Base-by-base conservation (phyloP, 345 rosid genomes). In the Syzygium aqueum region DNA sequence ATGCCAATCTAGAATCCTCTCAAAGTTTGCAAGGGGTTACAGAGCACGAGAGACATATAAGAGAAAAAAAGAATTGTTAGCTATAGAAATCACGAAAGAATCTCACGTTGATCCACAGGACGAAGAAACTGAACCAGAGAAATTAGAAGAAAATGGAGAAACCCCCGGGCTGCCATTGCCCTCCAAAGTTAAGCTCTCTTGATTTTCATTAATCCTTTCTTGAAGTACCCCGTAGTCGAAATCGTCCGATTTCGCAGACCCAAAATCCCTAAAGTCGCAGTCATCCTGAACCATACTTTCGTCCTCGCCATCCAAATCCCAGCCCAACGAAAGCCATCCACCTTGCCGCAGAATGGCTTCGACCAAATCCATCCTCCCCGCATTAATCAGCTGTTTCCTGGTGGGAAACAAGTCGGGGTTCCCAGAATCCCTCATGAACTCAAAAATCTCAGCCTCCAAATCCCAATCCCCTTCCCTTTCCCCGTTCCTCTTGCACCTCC, bases 261-360 rank as follows among this genome's bases (percentile, higher is more conserved):
- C 88, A 40, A 90, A 54, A 86, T 85, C 28, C 25, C 65, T 25
- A 50, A 84, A 25, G 30, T 86, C 61, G 80, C 23, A 86, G 84
- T 57, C 59, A 28, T 46, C 90, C 46, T 53, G 86, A 50, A 87
- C 86, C 51, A n/a, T 65, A 13, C 83, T 87, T 40, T 46, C 89
- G 23, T 89, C 87, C 61, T 86, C 89, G 61, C 90, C 91, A 87
- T 95, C 97, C 88, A 87, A 90, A 89, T 94, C 96, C 99, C 99
- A 97, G 59, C 99, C 99, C 88, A 92, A 90, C 23, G 98, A 91
- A 61, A 97, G 95, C 99, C 99, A 96, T 5, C 99, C 98, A 84
- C 98, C 96, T 86, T 91, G 93, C 65, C 87, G 89, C 57, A 89
- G 73, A 61, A 97, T 94, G 85, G 91, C 93, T 88, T 93, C 95